Conservation (phyloP, 106 monocot species). For the Phalaenopsis equestris region DNA sequence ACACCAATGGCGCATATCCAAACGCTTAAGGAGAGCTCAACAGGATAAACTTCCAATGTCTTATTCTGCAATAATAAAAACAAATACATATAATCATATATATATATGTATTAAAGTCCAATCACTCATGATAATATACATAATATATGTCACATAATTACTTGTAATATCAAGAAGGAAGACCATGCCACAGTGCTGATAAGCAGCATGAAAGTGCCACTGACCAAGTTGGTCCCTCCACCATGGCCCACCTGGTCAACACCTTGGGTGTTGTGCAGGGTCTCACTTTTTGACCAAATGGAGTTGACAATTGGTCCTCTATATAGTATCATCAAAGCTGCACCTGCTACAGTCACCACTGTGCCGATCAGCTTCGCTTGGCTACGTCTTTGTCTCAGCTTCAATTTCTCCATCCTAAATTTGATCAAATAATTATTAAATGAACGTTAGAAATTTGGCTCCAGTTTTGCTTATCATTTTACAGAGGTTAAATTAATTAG, state of each 20-base stretch:
- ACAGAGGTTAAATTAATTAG: no score
- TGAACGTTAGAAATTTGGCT: neutral
- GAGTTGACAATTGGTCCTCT: slow-evolving; percentile 47
- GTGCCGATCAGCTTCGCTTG: slow-evolving; percentile 55
- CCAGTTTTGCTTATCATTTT: neutral
- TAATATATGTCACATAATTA: neutral
- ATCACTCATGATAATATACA: no score
- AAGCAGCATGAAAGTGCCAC: slow-evolving; percentile 44
- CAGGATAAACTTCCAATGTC: neutral
- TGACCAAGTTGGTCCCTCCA: slow-evolving; percentile 25
- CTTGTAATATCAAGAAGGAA: neutral
- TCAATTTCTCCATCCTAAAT: slow-evolving; percentile 50
- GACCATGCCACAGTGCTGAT: neutral
- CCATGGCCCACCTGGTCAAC: neutral
- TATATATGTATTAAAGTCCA: no score
- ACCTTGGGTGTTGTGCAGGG: neutral
- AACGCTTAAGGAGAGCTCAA: neutral
- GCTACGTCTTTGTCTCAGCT: slow-evolving; percentile 31
- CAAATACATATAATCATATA: neutral
- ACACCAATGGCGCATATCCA: neutral
- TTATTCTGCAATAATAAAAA: neutral
- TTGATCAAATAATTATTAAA: neutral
- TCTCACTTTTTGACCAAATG: slow-evolving; percentile 20
- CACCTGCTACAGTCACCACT: slow-evolving; percentile 33
- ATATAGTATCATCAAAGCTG: slow-evolving; percentile 57